Conservation (phyloP, 768 basidiomycete species). For the Xanthoconium stramineum region DNA sequence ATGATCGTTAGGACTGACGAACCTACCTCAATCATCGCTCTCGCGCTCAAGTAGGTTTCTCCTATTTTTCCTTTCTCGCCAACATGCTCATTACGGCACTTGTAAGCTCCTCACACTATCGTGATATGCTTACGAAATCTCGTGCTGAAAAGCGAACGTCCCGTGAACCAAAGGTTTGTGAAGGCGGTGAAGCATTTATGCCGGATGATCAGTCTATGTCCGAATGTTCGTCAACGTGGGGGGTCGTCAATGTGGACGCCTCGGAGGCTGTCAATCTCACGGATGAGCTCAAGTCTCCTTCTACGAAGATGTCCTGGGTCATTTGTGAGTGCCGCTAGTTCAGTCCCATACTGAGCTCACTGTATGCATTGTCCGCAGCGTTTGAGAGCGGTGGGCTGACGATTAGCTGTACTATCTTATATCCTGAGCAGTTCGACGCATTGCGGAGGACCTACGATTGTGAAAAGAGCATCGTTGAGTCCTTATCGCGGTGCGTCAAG, state of each 20-base stretch:
- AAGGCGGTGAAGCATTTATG: conserved; percentile 85
- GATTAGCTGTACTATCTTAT: conserved; percentile 92
- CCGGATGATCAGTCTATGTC: conserved; percentile 82
- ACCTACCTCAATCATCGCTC: conserved; percentile 95
- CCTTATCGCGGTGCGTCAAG: conserved; percentile 88
- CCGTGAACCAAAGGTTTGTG: conserved; percentile 51
- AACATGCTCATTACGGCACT: conserved; percentile 2
- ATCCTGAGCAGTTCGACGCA: conserved; percentile 96
- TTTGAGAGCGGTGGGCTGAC: conserved; percentile 88
- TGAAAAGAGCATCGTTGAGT: conserved; percentile 91
- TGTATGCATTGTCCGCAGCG: conserved; percentile 41
- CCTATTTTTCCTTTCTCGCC: neutral
- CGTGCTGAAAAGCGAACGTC: conserved; percentile 73
- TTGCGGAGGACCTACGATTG: conserved; percentile 90
- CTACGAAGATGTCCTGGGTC: conserved; percentile 78
- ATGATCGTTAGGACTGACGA: conserved; percentile 97
- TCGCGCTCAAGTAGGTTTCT: conserved; percentile 74
- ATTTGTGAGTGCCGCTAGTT: conserved; percentile 52
- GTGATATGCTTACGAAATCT: conserved; percentile 74
- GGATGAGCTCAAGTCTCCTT: conserved; percentile 71
- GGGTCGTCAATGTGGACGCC: conserved; percentile 81
- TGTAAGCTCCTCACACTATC: conserved; percentile 73
- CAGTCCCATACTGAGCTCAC: conserved; percentile 2
- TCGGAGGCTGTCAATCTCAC: conserved; percentile 65
- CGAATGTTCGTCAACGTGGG: conserved; percentile 89